Evolutionary conservation across 2,329 filamentous ascomycete genomes (phyloP), one percentile per base, ranked within the genome.

Genomic region (Xylariales sp.): DNA sequence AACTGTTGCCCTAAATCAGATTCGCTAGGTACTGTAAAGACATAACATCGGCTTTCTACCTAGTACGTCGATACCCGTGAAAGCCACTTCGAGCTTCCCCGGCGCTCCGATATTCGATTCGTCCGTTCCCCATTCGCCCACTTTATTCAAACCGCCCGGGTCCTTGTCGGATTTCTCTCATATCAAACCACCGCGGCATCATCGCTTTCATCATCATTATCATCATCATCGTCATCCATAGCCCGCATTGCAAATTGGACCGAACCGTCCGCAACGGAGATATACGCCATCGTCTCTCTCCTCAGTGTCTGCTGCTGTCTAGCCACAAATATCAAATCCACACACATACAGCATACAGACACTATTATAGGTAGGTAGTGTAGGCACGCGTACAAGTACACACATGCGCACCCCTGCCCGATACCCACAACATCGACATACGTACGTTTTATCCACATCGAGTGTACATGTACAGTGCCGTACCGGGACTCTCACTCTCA

Each of bases 281-380:
- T 32, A 56, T 7, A 41, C 5, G 39, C 39, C 32, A 56, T 56
- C 28, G 14, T 23, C 18, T 28, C 52, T 63, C n/a, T 43, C 18
- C 48, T 49, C 50, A 12, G 12, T 45, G 41, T 54, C 18, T 39
- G 8, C 18, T 39, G 8, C 23, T 46, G 8, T 28, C 46, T 14
- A 14, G 41, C n/a, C 50, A 39, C 55, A 23, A 45, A 45, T 62
- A 45, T 45, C 54, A 45, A 45, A 61, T 52, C 10, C 59, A 60
- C 61, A 69, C 62, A 66, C 65, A n/a, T 69, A 64, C 55, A 54
- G 14, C 3, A 14, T 64, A 61, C 64, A 63, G 68, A 64, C 23
- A 23, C 66, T 71, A 53, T 65, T 62, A 34, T 32, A 52, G 36
- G 36, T 52, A 58, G 39, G 39, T 41, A 28, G 34, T 54, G 43